Evolutionary conservation across 768 basidiomycete species (phyloP), one percentile per base, ranked within the genome.

Genomic region (Lenzites betulinus): DNA sequence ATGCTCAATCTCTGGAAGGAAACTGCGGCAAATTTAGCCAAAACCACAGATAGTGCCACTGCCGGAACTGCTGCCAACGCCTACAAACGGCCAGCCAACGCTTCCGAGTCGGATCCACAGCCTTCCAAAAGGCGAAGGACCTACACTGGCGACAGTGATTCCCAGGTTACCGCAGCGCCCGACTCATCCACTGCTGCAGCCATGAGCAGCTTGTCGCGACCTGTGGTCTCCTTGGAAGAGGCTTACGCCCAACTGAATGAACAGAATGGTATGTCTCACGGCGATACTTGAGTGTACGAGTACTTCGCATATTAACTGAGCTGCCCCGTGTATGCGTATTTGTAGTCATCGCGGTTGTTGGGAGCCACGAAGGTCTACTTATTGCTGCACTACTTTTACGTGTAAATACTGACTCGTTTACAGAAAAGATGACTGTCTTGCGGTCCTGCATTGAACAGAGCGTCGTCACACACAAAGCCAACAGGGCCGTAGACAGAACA

Each of bases 1-100:
- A 85, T 84, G 83, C 69, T 83, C 62, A 81, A 79, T 48, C 70
- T 80, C 48, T 81, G 81, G 78, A 82, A 80, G 64, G 71, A 79
- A 58, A 77, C 79, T 53, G 82, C 81, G 79, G 77, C 74, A 66
- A 74, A 39, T 16, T 12, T 35, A 23, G 36, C 12, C 20, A 38
- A 73, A 66, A 38, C 5, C 16, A 30, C 26, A 28, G 44, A 25
- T 1, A 25, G 7, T 9, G 23, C 9, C 22, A 25, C 16, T 44
- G 35, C 30, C 25, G 46, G 43, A 39, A 33, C 52, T 33, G 38
- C 50, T 43, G 33, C 52, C 28, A 59, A 59, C 18, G 54, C 42
- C 6, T 7, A 42, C n/a, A 51, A 50, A 20, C 35, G 36, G 18
- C 25, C 15, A 25, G 9, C 12, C 36, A 9, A 39, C 23, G n/a